phyloP scores from a whole-genome alignment of 257 asterid species.

The Datura wrightii region DNA sequence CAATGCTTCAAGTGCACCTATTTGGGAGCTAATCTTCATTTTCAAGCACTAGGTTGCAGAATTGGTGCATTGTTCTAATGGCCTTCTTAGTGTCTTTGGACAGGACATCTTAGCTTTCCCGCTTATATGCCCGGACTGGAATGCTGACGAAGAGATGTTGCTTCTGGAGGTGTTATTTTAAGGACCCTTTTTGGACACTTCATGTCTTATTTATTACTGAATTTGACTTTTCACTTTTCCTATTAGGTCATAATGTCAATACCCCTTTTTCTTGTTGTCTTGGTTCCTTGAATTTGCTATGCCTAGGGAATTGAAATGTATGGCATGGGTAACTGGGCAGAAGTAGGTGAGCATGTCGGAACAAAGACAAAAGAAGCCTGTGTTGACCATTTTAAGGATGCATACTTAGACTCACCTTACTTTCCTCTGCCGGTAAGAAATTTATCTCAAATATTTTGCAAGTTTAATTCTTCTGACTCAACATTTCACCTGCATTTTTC shows the following conservation, averaged over 20 bases:
- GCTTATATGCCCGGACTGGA: slow-evolving; percentile 86
- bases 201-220: background rate
- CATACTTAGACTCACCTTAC: slow-evolving; percentile 79
- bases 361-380: slow-evolving; percentile 80
- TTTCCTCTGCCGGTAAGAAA: slow-evolving; percentile 82
- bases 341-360: slow-evolving; percentile 91
- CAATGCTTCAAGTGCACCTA: background rate
- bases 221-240: slow-evolving; percentile 1
- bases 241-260: background rate
- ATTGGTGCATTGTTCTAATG: slow-evolving; percentile 29
- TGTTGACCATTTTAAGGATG: slow-evolving; percentile 72
- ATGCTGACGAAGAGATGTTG: slow-evolving; percentile 91
- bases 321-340: slow-evolving; percentile 94
- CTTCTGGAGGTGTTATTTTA: slow-evolving; percentile 71
- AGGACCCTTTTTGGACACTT: slow-evolving; percentile 13
- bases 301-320: slow-evolving; percentile 85
- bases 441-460: slow-evolving; percentile 32
- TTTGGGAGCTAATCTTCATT: background rate
- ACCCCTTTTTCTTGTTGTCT: slow-evolving; percentile 24
- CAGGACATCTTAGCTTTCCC: slow-evolving; percentile 80
- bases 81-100: slow-evolving; percentile 39
- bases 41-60: background rate
- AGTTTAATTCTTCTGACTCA: background rate
- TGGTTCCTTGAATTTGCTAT: slow-evolving; percentile 35
- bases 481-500: background rate